Conservation (phyloP, 2,329 filamentous ascomycete genomes). For the Fusarium udum region DNA sequence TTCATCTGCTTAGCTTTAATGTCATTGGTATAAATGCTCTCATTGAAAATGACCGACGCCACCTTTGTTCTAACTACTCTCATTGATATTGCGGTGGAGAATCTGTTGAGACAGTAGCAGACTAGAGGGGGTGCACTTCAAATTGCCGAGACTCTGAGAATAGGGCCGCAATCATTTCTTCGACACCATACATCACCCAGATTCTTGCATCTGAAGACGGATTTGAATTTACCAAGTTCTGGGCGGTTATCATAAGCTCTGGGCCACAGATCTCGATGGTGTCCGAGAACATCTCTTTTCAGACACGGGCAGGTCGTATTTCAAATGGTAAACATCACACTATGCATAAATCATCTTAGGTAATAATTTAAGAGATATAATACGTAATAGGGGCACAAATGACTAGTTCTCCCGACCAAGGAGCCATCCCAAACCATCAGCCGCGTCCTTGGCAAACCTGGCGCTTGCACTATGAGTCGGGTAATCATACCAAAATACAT, state of each 20-base stretch:
- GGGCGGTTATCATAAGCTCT: background rate
- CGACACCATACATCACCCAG: too few species aligned
- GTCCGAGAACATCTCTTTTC: too few species aligned
- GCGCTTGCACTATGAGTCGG: background rate
- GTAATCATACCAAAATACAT: background rate
- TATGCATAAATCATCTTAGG: fast-evolving
- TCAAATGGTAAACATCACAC: fast-evolving
- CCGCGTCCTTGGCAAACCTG: background rate
- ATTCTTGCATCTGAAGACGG: too few species aligned
- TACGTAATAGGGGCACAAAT: background rate
- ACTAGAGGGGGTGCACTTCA: background rate
- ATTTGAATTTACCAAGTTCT: background rate
- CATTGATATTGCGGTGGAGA: fast-evolving
- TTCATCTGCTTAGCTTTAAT: background rate
- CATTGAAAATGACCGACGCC: fast-evolving
- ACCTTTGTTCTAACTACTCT: background rate
- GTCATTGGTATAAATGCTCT: fast-evolving
- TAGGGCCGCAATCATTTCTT: background rate
- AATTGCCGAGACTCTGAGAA: background rate
- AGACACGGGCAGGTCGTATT: background rate
- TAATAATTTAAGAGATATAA: fast-evolving
- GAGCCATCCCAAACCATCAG: background rate
- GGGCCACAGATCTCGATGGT: too few species aligned
- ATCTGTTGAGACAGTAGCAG: too few species aligned
- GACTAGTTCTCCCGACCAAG: background rate